Evolutionary conservation across 106 monocot genomes (phyloP).

Genomic region (Hemerocallis citrina): DNA sequence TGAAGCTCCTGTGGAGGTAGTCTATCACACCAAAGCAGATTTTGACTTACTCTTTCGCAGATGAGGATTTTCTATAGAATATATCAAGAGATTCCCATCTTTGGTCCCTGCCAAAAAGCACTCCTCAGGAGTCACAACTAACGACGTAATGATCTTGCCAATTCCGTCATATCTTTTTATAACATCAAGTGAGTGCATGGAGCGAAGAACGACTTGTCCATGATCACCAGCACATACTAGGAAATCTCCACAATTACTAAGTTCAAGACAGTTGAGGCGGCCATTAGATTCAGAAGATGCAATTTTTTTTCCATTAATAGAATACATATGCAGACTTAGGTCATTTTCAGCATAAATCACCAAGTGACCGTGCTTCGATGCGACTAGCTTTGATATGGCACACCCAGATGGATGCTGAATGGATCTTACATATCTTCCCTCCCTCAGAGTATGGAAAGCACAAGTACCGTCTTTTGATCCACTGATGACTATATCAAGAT

Average conservation of each 20-base stretch:
- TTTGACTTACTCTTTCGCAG: slow-evolving; percentile 49
- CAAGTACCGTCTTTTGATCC: slow-evolving; percentile 98
- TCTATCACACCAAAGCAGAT: slow-evolving; percentile 13
- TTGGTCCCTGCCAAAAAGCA: slow-evolving; percentile 95
- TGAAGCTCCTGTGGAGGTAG: neutral
- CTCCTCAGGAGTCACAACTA: slow-evolving; percentile 85
- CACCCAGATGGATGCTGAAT: slow-evolving; percentile 75
- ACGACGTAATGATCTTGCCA: slow-evolving; percentile 77
- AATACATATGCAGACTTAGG: slow-evolving; percentile 87
- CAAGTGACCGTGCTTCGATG: slow-evolving; percentile 67
- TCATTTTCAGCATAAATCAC: slow-evolving; percentile 84
- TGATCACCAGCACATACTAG: slow-evolving; percentile 94
- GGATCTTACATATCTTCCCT: slow-evolving; percentile 89
- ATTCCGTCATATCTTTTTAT: slow-evolving; percentile 70
- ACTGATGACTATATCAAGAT: slow-evolving; percentile 91
- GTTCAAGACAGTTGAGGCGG: slow-evolving; percentile 77
- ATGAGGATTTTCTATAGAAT: slow-evolving; percentile 88
- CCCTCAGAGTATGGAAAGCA: slow-evolving; percentile 80
- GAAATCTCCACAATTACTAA: slow-evolving; percentile 84
- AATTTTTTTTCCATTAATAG: slow-evolving; percentile 80
- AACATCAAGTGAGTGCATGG: slow-evolving; percentile 91
- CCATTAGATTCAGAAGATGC: slow-evolving; percentile 82
- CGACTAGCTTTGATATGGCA: slow-evolving; percentile 75
- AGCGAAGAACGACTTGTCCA: slow-evolving; percentile 82
- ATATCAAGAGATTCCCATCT: slow-evolving; percentile 80